Evolutionary conservation across 2,329 filamentous ascomycete species (phyloP).

Genomic region (Erysiphe pulchra): DNA sequence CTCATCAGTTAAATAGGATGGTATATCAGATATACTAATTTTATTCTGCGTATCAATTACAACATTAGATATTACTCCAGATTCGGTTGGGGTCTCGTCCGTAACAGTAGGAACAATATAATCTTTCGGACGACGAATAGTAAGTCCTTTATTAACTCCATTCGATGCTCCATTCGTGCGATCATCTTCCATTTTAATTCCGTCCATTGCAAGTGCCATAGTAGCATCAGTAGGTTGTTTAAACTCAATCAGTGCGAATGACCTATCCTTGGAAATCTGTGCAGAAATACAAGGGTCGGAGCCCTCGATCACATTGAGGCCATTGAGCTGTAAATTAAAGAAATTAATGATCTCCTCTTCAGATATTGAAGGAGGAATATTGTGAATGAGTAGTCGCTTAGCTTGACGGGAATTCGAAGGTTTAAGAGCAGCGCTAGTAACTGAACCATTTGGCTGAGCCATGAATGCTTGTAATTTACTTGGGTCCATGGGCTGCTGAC

Average conservation of each 20-base stretch:
- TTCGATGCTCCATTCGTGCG: constrained; percentile 26
- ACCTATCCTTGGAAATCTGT: constrained; percentile 52
- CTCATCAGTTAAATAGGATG: constrained; percentile 66
- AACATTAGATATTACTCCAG: constrained; percentile 49
- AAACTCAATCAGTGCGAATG: constrained; percentile 79
- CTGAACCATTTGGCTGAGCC: constrained; percentile 54
- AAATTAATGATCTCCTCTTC: constrained; percentile 59
- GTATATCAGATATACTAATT: constrained; percentile 77
- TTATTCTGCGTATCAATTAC: constrained; percentile 91
- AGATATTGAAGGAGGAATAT: constrained; percentile 44
- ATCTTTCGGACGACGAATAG: constrained; percentile 75
- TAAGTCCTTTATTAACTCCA: constrained; percentile 29
- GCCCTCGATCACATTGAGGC: constrained; percentile 71
- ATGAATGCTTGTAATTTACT: constrained; percentile 87
- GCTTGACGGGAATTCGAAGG: constrained; percentile 83
- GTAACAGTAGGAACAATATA: constrained; percentile 74
- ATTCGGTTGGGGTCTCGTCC: constrained; percentile 47
- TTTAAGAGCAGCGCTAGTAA: constrained; percentile 51
- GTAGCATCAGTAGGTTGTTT: constrained; percentile 71
- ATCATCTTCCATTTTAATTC: constrained; percentile 63
- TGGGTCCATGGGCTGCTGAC: constrained; percentile 87
- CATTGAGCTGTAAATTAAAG: constrained; percentile 92
- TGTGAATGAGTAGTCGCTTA: constrained; percentile 74
- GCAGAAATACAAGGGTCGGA: constrained; percentile 66
- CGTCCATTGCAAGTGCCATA: constrained; percentile 70